These are phyloP conservation scores for Claviceps purpurea DNA, from an alignment of 2,329 filamentous ascomycete species.

Conservation along the genomic window DNA sequence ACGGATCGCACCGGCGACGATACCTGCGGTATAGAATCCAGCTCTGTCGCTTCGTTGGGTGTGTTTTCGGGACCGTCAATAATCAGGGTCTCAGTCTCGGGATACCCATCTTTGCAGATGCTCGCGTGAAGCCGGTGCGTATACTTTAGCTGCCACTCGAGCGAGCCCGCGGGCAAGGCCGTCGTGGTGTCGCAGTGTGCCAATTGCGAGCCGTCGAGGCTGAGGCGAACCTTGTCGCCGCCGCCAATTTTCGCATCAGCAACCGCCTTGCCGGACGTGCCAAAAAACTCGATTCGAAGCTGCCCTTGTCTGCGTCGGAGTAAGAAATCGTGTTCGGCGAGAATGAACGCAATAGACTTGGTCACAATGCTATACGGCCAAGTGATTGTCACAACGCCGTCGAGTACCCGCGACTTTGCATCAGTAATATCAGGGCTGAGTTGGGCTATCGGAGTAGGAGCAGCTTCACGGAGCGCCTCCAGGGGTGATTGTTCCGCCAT, in stretches of 20 bases:
- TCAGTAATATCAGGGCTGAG: conserved; percentile 35
- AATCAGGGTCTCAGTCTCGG: conserved; percentile 35
- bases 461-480: conserved; percentile 15
- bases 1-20: neutral
- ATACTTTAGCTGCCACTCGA: conserved; percentile 48
- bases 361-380: conserved; percentile 84
- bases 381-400: conserved; percentile 66
- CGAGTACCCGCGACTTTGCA: conserved; percentile 33
- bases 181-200: conserved; percentile 35
- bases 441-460: conserved; percentile 40
- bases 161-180: conserved; percentile 34
- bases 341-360: conserved; percentile 59
- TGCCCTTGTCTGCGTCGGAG: conserved; percentile 66
- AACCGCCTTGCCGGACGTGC: conserved; percentile 55
- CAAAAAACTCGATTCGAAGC: conserved; percentile 63
- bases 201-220: conserved; percentile 57
- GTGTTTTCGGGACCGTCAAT: conserved; percentile 27
- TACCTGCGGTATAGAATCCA: neutral
- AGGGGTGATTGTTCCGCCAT: conserved; percentile 12
- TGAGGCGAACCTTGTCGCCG: conserved; percentile 60
- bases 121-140: conserved; percentile 33
- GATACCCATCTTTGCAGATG: conserved; percentile 27
- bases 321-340: conserved; percentile 76
- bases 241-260: conserved; percentile 57
- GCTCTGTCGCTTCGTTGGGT: conserved; percentile 5